Conservation (phyloP, 2,329 filamentous ascomycete species). For the Pyrenophora tritici-repentis region DNA sequence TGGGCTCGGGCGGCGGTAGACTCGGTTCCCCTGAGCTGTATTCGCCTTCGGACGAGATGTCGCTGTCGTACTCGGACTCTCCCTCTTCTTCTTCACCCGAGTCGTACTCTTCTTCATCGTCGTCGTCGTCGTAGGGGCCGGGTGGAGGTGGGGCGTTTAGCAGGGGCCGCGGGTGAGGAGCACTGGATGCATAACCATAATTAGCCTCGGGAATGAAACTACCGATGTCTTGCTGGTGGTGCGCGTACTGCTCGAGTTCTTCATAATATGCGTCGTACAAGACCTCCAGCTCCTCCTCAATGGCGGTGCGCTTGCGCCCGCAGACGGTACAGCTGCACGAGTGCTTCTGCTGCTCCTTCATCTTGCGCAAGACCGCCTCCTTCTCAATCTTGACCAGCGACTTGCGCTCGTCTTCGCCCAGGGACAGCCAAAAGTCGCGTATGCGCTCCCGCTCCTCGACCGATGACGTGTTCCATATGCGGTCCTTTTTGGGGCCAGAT, state of each 20-base stretch:
- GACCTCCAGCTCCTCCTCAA: conserved; percentile 96
- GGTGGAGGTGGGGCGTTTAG: conserved; percentile 71
- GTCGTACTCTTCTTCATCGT: conserved; percentile 56
- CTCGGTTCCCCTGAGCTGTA: conserved; percentile 68
- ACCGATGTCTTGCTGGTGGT: conserved; percentile 74
- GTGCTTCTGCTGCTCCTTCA: conserved; percentile 99
- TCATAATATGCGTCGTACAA: conserved; percentile 98
- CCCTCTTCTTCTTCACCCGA: conserved; percentile 62
- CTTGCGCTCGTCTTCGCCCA: conserved; percentile 93
- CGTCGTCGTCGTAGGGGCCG: conserved; percentile 57
- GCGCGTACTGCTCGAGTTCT: conserved; percentile 95
- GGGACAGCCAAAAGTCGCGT: conserved; percentile 95
- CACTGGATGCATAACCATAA: conserved; percentile 57
- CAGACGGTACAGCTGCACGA: conserved; percentile 98
- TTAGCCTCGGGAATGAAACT: conserved; percentile 71
- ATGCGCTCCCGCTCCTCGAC: conserved; percentile 95
- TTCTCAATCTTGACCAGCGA: conserved; percentile 98
- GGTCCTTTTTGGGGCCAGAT: conserved; percentile 66
- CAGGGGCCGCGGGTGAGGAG: conserved; percentile 64
- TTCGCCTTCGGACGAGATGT: conserved; percentile 71
- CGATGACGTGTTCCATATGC: conserved; percentile 97
- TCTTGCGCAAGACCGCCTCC: conserved; percentile 95
- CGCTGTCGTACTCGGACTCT: conserved; percentile 55
- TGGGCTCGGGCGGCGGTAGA: conserved; percentile 68
- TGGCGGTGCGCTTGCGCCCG: conserved; percentile 92